Conservation (phyloP, 1,284 basidiomycete species). For the Sporisorium sorghi region DNA sequence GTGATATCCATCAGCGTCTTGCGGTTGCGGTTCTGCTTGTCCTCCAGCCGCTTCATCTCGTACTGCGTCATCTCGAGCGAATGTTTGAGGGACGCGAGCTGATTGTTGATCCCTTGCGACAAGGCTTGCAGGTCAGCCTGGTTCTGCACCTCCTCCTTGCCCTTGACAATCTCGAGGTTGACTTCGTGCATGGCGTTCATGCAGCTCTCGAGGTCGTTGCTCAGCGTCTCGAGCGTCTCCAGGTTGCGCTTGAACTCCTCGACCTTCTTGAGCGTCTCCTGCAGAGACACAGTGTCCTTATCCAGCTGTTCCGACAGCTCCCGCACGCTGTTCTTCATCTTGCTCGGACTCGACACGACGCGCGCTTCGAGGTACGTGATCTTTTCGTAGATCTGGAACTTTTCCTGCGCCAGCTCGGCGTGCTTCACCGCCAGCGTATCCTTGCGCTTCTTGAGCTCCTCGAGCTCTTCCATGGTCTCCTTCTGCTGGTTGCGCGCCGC, state of each 20-base stretch:
- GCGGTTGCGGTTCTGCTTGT: slow-evolving; percentile 49
- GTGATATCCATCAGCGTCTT: slow-evolving; percentile 52
- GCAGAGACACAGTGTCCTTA: slow-evolving; percentile 77
- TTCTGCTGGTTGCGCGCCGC: slow-evolving; percentile 53
- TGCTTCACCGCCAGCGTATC: slow-evolving; percentile 50
- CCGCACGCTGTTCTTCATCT: slow-evolving; percentile 51
- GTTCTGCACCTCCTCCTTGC: slow-evolving; percentile 51
- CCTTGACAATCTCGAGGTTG: slow-evolving; percentile 54
- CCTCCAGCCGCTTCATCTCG: slow-evolving; percentile 50
- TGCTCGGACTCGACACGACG: slow-evolving; percentile 54
- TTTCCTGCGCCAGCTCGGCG: slow-evolving; percentile 54
- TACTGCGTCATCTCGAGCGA: slow-evolving; percentile 52
- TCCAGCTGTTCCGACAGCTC: slow-evolving; percentile 74
- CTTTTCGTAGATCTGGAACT: slow-evolving; percentile 56
- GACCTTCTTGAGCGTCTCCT: slow-evolving; percentile 81
- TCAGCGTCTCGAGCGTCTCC: slow-evolving; percentile 51
- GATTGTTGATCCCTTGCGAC: slow-evolving; percentile 47
- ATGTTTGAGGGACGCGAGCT: slow-evolving; percentile 44
- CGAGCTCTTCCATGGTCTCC: slow-evolving; percentile 52
- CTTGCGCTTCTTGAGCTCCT: slow-evolving; percentile 55
- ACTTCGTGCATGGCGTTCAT: slow-evolving; percentile 59
- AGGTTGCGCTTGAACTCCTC: slow-evolving; percentile 51
- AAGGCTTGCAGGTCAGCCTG: slow-evolving; percentile 41
- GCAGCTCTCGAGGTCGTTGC: slow-evolving; percentile 47
- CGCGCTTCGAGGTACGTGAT: slow-evolving; percentile 61